Evolutionary conservation across 108 stramenopile species (phyloP), one percentile per base, ranked within the genome.

Genomic region (Epithemia pelagica): DNA sequence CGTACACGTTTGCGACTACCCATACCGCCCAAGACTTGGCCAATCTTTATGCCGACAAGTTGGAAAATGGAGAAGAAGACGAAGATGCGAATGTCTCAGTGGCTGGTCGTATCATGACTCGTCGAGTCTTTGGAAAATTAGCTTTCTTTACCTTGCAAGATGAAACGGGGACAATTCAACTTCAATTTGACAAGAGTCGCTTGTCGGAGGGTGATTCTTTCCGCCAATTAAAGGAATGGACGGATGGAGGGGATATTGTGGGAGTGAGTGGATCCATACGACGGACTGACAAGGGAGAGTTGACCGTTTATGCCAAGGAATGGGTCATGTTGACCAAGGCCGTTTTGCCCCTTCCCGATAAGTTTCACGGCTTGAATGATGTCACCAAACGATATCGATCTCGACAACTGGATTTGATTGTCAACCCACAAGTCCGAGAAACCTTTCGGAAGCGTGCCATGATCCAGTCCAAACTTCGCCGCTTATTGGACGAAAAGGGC

Each of bases 251-350:
- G 28, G 98, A 98, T 74, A 95, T 98, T 59, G 79, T 98, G 22
- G 98, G 98, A 22, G 92, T 90, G 20, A 68, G 85, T 32, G 98
- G 98, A 2, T 88, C 91, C 21, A 83, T 96, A 5, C 89, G 95
- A 54, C 81, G 95, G 28, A 98, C 98, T 0, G 96, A 98, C 67
- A 97, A 97, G 81, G 96, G 96, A 52, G 98, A 97, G 82, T 73
- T 97, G 46, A 95, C 87, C 0, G 85, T 98, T n/a, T 92, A 94
- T 78, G 94, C 86, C 54, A 84, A 67, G 29, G 88, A 89, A 79
- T 98, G 96, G 96, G 82, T 84, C 26, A 96, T 98, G 95, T 87
- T 98, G 58, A 96, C 96, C 62, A 98, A 98, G 82, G 74, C 95
- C 2, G 77, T 94, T 23, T 61, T 92, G 37, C 98, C 96, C 28